Conservation (phyloP, 2,329 filamentous ascomycete genomes). For the Rutstroemia sp. region DNA sequence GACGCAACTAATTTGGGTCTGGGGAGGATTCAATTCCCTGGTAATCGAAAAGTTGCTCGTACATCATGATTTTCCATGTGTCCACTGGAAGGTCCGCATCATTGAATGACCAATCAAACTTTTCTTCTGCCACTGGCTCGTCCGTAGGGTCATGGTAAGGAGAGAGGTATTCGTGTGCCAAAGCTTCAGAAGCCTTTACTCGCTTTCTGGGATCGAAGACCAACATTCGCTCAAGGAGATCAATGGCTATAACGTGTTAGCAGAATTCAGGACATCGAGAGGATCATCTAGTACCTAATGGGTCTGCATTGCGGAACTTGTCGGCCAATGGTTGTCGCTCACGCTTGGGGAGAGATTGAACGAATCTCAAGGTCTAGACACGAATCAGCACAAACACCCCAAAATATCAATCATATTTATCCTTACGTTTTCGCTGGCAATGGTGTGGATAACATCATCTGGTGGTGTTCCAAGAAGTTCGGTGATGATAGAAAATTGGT, state of each 20-base stretch:
- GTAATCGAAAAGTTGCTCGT: slow-evolving; percentile 35
- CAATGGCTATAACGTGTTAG: slow-evolving; percentile 58
- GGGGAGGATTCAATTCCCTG: slow-evolving; percentile 14
- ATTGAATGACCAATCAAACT: slow-evolving; percentile 99
- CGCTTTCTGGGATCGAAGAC: slow-evolving; percentile 98
- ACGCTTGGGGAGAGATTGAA: slow-evolving; percentile 92
- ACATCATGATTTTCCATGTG: slow-evolving; percentile 99
- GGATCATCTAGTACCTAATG: slow-evolving; percentile 51
- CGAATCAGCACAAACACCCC: slow-evolving; percentile 22
- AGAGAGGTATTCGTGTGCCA: slow-evolving; percentile 87
- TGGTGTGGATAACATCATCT: slow-evolving; percentile 97
- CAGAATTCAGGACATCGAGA: slow-evolving; percentile 3
- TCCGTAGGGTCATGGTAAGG: slow-evolving; percentile 97
- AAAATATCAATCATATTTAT: neutral
- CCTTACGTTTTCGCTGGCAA: slow-evolving; percentile 92
- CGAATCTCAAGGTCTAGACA: slow-evolving; percentile 80
- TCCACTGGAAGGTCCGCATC: slow-evolving; percentile 95
- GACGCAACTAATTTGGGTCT: slow-evolving; percentile 1
- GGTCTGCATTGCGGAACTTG: slow-evolving; percentile 95
- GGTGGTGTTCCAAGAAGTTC: slow-evolving; percentile 93
- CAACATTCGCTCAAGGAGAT: slow-evolving; percentile 91
- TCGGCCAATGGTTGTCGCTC: slow-evolving; percentile 78
- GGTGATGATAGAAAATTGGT: slow-evolving; percentile 99
- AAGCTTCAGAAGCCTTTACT: slow-evolving; percentile 76
- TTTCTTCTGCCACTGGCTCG: slow-evolving; percentile 90